These are phyloP conservation scores for Ambrosia artemisiifolia DNA, from an alignment of 129 eudicot genomes.

Conservation along the genomic window DNA sequence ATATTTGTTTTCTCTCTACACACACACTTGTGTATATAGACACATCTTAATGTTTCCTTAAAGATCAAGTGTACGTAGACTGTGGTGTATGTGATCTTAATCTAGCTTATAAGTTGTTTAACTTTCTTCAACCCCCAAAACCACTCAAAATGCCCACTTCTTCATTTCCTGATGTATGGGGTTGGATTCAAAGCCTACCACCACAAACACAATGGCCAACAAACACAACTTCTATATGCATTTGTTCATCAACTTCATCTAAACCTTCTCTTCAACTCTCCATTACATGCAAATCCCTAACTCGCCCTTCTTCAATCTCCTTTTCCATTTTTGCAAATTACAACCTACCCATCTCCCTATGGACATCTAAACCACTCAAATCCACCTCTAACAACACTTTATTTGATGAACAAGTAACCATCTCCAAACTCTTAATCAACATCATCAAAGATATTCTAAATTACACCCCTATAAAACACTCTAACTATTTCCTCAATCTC, in stretches of 20 bases:
- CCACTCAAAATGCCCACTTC: slow-evolving; percentile 33
- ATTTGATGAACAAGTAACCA: slow-evolving; percentile 31
- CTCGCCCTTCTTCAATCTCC: slow-evolving; percentile 31
- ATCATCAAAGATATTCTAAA: slow-evolving; percentile 60
- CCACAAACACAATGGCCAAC: slow-evolving; percentile 56
- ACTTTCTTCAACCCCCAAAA: neutral
- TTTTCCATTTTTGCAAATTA: slow-evolving; percentile 58
- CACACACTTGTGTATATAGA: neutral
- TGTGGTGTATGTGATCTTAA: neutral
- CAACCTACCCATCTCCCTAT: slow-evolving; percentile 50
- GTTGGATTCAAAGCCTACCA: slow-evolving; percentile 71
- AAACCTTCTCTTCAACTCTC: slow-evolving; percentile 60
- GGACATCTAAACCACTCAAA: slow-evolving; percentile 70
- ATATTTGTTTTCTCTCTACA: neutral
- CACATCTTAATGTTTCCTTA: slow-evolving; percentile 2
- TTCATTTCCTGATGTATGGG: slow-evolving; percentile 59
- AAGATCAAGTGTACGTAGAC: neutral
- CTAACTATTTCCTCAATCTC: slow-evolving; percentile 31
- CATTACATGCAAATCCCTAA: slow-evolving; percentile 31
- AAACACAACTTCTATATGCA: slow-evolving; percentile 42
- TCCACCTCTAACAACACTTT: slow-evolving; percentile 8
- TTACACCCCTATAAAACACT: slow-evolving; percentile 48
- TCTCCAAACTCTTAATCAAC: slow-evolving; percentile 40
- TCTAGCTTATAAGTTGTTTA: neutral
- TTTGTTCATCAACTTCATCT: slow-evolving; percentile 60